Base-by-base conservation (phyloP, 2,329 filamentous ascomycete species). In the Penicillium polonicum region DNA sequence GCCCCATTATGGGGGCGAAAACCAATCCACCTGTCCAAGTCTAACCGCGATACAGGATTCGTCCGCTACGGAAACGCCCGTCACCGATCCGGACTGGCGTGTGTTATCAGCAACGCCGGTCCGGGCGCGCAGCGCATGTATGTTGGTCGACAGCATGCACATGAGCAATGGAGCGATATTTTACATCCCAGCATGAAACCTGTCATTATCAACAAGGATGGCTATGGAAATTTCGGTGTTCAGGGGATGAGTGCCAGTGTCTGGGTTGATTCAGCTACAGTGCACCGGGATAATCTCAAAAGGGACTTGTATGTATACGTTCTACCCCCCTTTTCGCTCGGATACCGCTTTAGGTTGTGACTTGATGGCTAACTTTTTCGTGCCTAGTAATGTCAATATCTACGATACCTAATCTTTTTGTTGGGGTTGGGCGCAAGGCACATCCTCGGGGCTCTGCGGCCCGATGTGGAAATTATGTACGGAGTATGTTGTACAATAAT, bases 111-210 rank as follows among this genome's bases (percentile, higher is more conserved):
- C 29, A 84, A 82, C 65, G 76, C 76, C 3, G 78, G 77, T 48
- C 70, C 76, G 4, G 74, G 70, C 27, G 70, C 76, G 60, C 85
- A 84, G 66, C 79, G 75, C 61, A 89, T 89, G 86, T 81, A 79
- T 60, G 84, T 88, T 23, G 87, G 87, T 0, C 70, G 78, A 48
- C 74, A 76, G 35, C 83, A 86, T 65, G 78, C 79, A 1, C 84
- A 82, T 0, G 83, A 88, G 73, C 71, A 76, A 33, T 89, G 87
- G 86, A 84, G 82, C 0, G 86, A 89, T 74, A 65, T 89, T 0
- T 70, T 86, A 51, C 80, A 76, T 6, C 82, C 81, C 77, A 78
- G 79, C 51, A 68, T 80, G 52, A 79, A 78, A 0, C 76, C 83
- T 62, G 82, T 88, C 0, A 69, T 74, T 27, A 86, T 89, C 63